Evolutionary conservation across 2,329 filamentous ascomycete genomes (phyloP).

Genomic region (Fusarium continuum): DNA sequence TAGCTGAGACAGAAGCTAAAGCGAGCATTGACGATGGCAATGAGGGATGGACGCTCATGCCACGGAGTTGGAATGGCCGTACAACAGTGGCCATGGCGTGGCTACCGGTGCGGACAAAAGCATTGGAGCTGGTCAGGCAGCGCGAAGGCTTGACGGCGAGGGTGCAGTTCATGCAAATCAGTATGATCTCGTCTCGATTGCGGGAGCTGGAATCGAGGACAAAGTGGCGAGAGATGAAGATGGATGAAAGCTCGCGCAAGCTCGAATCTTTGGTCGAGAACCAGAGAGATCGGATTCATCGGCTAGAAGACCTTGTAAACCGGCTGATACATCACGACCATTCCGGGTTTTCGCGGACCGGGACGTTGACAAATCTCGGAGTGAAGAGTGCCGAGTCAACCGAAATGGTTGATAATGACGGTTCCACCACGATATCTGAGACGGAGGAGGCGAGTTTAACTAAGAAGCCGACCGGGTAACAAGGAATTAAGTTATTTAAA

Average conservation of each 20-base stretch:
- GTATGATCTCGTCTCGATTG: slow-evolving; percentile 56
- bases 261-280: slow-evolving; percentile 38
- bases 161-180: slow-evolving; percentile 60
- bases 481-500: slow-evolving; percentile 42
- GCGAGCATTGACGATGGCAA: slow-evolving; percentile 35
- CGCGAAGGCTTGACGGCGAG: slow-evolving; percentile 55
- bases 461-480: background rate
- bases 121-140: slow-evolving; percentile 57
- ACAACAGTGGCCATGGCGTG: slow-evolving; percentile 55
- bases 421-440: slow-evolving; percentile 3
- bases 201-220: slow-evolving; percentile 49
- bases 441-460: background rate
- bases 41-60: slow-evolving; percentile 51
- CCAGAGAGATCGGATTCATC: slow-evolving; percentile 40
- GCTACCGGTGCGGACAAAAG: slow-evolving; percentile 55
- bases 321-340: slow-evolving; percentile 20
- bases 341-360: slow-evolving; percentile 13
- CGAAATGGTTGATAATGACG: slow-evolving; percentile 12
- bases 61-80: slow-evolving; percentile 50
- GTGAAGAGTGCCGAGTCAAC: slow-evolving; percentile 16
- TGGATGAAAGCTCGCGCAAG: slow-evolving; percentile 42
- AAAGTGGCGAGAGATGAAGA: slow-evolving; percentile 44
- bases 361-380: slow-evolving; percentile 19
- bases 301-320: slow-evolving; percentile 32
- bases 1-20: slow-evolving; percentile 53